Base-by-base conservation (phyloP, 805 yeast genomes). In the Lachancea quebecensis region DNA sequence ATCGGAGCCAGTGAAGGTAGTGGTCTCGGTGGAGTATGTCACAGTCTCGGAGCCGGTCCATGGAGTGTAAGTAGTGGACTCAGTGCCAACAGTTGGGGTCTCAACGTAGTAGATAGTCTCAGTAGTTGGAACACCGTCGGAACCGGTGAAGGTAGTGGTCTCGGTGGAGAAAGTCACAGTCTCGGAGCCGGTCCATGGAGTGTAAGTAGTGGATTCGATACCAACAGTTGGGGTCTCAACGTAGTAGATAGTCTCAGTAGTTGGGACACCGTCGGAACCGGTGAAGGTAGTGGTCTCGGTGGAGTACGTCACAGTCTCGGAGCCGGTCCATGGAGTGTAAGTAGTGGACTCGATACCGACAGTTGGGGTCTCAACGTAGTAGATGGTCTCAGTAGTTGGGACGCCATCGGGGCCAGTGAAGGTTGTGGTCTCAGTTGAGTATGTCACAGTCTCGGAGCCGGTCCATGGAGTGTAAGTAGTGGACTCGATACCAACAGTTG, bases 401-500 rank as follows among this genome's bases (percentile, higher is more conserved):
- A 27, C 33, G 1, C 49, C 49, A 21, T 33, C 29, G 9, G 35
- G 11, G 16, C 43, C 49, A 3, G 49, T 45, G 16, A 32, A 27
- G 4, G 41, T 39, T 5, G 25, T 25, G 11, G 16, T 29, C 3
- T 28, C n/a, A 2, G 50, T 42, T 2, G 45, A 30, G 29, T 30
- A 39, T 4, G 55, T 47, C 5, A 46, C 35, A 1, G 51, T 45
- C 10, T 18, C 27, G 10, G 45, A 7, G 8, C 54, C 51, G n/a
- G 49, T 33, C 42, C 52, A 51, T 12, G 38, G 43, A 16, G 39
- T 44, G 42, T 35, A 39, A 10, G 50, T 48, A 11, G 45, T 42
- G 9, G 40, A 17, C 28, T 17, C 14, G 18, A 17, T 39, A 10
- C 29, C 42, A 32, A 32, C 42, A 15, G 40, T 32, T 34, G 56